phyloP scores from a whole-genome alignment of 1,139 yeast species.

The Geotrichum carabidarum region DNA sequence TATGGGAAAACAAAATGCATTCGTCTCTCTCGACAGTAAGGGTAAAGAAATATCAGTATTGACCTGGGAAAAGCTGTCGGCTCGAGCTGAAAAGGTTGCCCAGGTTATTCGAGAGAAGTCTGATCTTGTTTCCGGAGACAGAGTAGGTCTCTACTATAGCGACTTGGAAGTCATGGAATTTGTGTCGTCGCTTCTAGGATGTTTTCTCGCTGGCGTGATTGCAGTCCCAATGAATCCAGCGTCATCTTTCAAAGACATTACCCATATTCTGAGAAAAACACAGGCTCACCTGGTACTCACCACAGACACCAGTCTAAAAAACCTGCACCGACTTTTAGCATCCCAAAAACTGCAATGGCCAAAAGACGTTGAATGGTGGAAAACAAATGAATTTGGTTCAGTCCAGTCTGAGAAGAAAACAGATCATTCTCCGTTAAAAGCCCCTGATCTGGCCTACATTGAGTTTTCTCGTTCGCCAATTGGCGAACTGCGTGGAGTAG shows the following conservation, averaged over 20 bases:
- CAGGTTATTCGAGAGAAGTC: slow-evolving; percentile 76
- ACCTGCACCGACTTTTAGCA: slow-evolving; percentile 55
- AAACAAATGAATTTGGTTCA: slow-evolving; percentile 81
- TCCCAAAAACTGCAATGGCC: slow-evolving; percentile 50
- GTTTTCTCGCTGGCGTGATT: slow-evolving; percentile 87
- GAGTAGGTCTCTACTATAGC: slow-evolving; percentile 78
- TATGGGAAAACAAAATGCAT: slow-evolving; percentile 64
- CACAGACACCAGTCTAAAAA: slow-evolving; percentile 72
- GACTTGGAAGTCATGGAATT: slow-evolving; percentile 82
- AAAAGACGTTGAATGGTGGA: slow-evolving; percentile 64
- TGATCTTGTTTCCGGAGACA: slow-evolving; percentile 69
- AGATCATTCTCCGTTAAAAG: slow-evolving; percentile 60
- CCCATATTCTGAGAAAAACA: slow-evolving; percentile 66
- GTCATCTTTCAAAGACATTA: slow-evolving; percentile 58
- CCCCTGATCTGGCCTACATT: slow-evolving; percentile 81
- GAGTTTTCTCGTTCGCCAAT: slow-evolving; percentile 88
- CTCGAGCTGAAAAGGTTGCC: slow-evolving; percentile 82
- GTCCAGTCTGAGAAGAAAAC: slow-evolving; percentile 53
- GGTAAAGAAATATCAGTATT: slow-evolving; percentile 77
- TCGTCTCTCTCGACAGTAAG: slow-evolving; percentile 63
- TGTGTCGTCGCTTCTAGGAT: slow-evolving; percentile 79
- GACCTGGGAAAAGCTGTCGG: slow-evolving; percentile 84
- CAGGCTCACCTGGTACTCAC: slow-evolving; percentile 73
- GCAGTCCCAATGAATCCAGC: slow-evolving; percentile 90
- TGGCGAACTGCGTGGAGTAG: slow-evolving; percentile 90